These are phyloP conservation scores for Stentor coeruleus DNA, from an alignment of 73 alveolate genomes.

Conservation along the genomic window DNA sequence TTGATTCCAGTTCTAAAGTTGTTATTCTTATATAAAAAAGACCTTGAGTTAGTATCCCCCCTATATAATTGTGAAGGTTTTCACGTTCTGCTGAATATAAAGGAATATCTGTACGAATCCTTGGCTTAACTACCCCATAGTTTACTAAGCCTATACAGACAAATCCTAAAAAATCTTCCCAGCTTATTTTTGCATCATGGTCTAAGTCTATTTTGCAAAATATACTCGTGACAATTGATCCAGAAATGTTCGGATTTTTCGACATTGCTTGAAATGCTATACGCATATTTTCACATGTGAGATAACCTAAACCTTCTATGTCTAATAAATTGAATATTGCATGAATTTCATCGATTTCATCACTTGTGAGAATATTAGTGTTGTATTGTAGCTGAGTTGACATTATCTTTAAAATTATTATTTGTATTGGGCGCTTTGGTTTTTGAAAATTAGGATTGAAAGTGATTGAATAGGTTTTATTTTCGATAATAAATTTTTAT, in stretches of 20 bases:
- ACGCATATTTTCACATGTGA: background rate
- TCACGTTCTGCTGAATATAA: background rate
- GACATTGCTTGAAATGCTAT: background rate
- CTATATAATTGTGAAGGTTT: constrained; percentile 9
- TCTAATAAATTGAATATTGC: background rate
- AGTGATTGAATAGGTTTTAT: too few relatives aligned
- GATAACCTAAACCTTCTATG: constrained; percentile 2
- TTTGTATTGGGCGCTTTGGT: too few relatives aligned
- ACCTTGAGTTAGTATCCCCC: background rate
- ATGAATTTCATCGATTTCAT: constrained; percentile 23
- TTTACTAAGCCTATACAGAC: background rate
- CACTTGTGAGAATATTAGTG: background rate
- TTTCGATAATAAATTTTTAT: too few relatives aligned
- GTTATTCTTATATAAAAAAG: background rate
- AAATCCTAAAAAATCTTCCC: constrained; percentile 9
- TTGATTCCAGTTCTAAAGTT: background rate
- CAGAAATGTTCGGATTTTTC: background rate
- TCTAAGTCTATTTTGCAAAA: background rate
- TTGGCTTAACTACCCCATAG: background rate
- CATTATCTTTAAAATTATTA: too few relatives aligned
- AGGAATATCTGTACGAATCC: constrained; percentile 2
- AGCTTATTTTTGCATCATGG: background rate
- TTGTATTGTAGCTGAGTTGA: too few relatives aligned
- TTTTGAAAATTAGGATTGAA: too few relatives aligned
- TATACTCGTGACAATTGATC: background rate